Conservation (phyloP, 805 yeast species). For the Maudiozyma pseudohumilis region DNA sequence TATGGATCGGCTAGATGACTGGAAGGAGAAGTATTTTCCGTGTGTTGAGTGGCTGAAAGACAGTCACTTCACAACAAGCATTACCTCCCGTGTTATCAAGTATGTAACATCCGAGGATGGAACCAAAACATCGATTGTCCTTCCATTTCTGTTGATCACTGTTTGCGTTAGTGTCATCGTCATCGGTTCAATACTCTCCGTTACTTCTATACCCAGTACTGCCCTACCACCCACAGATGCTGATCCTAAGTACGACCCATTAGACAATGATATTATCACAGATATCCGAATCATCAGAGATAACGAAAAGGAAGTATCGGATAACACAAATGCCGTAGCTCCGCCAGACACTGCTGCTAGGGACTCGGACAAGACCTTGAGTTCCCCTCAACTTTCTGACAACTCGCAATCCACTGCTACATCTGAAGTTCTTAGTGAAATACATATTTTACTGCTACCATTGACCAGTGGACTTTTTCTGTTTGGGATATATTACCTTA, state of each 20-base stretch:
- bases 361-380: too few relatives aligned
- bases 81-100: too few relatives aligned
- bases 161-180: slow-evolving; percentile 25
- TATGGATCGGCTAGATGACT: too few relatives aligned
- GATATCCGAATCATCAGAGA: too few relatives aligned
- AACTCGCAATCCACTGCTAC: neutral
- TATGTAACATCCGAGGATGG: neutral
- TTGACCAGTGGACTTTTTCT: slow-evolving; percentile 31
- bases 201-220: slow-evolving; percentile 24
- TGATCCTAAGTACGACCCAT: slow-evolving; percentile 35
- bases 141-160: too few relatives aligned
- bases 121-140: neutral
- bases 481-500: slow-evolving; percentile 12
- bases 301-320: too few relatives aligned
- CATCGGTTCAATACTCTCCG: slow-evolving; percentile 31
- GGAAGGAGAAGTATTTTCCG: too few relatives aligned
- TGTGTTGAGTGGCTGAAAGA: too few relatives aligned
- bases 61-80: too few relatives aligned
- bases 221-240: slow-evolving; percentile 28
- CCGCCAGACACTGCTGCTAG: too few relatives aligned
- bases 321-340: too few relatives aligned
- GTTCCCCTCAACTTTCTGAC: neutral
- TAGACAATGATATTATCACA: slow-evolving; percentile 32
- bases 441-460: slow-evolving; percentile 36
- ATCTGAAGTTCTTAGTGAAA: too few relatives aligned